These are phyloP conservation scores for Byssochlamys sp. DNA, from an alignment of 2,329 filamentous ascomycete genomes.

Conservation along the genomic window DNA sequence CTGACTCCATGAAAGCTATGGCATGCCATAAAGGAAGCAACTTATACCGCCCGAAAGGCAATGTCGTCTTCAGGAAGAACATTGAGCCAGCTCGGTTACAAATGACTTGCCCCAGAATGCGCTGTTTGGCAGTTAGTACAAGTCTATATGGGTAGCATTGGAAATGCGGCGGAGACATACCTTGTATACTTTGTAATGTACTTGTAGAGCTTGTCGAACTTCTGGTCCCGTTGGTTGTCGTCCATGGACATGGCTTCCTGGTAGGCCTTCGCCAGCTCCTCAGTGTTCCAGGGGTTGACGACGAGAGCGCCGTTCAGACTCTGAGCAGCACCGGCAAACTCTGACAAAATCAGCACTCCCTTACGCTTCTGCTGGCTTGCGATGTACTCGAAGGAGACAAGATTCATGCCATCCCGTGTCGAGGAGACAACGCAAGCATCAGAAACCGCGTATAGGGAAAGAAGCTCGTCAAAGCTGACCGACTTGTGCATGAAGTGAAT, in stretches of 20 bases:
- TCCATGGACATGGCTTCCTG: constrained; percentile 96
- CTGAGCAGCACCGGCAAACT: constrained; percentile 92
- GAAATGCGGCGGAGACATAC: constrained; percentile 28
- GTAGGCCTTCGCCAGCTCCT: constrained; percentile 84
- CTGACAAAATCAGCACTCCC: constrained; percentile 87
- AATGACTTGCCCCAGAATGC: constrained; percentile 95
- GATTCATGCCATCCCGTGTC: constrained; percentile 97
- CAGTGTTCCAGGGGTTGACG: constrained; percentile 97
- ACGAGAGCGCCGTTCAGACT: constrained; percentile 87
- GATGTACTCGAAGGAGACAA: constrained; percentile 97
- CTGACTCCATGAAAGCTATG: not conserved
- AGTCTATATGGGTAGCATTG: not conserved
- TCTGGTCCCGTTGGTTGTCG: constrained; percentile 72
- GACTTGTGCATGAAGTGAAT: constrained; percentile 98
- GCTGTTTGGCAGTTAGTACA: constrained; percentile 34
- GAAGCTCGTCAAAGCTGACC: constrained; percentile 86
- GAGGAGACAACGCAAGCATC: constrained; percentile 89
- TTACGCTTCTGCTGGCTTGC: constrained; percentile 83
- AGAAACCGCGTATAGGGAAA: constrained; percentile 82
- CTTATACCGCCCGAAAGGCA: not conserved
- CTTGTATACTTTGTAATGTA: constrained; percentile 97
- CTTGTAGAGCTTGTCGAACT: constrained; percentile 83
- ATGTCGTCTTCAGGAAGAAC: constrained; percentile 17
- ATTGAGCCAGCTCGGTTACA: constrained; percentile 66
- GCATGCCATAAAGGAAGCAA: constrained; percentile 5